phyloP scores from a whole-genome alignment of 148 eudicot species.

The Bassia scoparia region DNA sequence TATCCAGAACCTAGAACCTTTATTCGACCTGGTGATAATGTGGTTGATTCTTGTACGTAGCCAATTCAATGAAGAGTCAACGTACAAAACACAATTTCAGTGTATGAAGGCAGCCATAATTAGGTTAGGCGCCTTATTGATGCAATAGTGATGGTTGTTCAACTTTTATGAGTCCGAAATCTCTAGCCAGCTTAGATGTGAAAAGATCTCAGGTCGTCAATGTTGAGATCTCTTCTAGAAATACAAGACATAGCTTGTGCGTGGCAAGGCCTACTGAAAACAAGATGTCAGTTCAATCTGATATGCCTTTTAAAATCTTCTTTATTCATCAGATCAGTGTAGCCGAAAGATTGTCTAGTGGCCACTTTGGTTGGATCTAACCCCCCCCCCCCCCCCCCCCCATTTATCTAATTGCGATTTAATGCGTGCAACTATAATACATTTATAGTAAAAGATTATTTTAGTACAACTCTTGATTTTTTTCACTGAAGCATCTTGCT shows the following conservation, averaged over 20 bases:
- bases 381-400: neutral
- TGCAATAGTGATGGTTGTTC: too few species aligned
- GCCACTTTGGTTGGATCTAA: neutral
- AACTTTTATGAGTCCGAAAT: too few species aligned
- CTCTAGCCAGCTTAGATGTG: too few species aligned
- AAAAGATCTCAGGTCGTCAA: too few species aligned
- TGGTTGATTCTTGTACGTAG: neutral
- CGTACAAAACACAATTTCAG: neutral
- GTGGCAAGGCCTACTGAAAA: neutral
- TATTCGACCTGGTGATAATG: too few species aligned
- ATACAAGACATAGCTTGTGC: neutral
- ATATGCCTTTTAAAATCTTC: neutral
- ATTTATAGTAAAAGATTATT: neutral
- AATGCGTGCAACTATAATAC: neutral
- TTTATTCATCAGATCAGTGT: neutral
- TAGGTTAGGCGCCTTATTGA: too few species aligned
- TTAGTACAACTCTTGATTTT: neutral
- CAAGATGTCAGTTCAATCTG: neutral
- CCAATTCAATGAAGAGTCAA: neutral
- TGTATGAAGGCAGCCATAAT: neutral
- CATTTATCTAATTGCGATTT: neutral
- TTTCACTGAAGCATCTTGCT: neutral
- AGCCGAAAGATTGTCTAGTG: neutral
- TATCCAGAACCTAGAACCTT: too few species aligned
- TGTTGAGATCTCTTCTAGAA: neutral